Evolutionary conservation across 495 filamentous ascomycete species (phyloP), one percentile per base, ranked within the genome.

Genomic region (Glutinoglossum americanum): DNA sequence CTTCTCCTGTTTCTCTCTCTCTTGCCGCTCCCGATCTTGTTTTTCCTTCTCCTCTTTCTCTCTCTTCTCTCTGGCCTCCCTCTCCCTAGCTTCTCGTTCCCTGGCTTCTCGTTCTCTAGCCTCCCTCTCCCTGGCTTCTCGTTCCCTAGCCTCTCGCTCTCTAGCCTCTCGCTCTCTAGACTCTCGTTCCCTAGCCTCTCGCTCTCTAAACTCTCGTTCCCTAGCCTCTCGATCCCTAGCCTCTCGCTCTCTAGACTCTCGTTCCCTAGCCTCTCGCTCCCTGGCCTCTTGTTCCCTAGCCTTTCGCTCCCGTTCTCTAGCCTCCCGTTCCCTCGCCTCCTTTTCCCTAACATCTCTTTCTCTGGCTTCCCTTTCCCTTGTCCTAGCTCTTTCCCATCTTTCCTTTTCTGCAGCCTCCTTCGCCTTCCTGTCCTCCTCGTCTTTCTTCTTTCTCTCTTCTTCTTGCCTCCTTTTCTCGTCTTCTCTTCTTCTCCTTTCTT

Each of bases 351-450:
- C 57, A 69, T 67, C 51, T 69, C 61, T 62, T 67, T 71, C 49
- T 75, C 70, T 26, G 76, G 63, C 26, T 71, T 58, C 45, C 73
- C 72, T 57, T 72, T 74, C 60, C 74, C 74, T 51, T 74, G 67
- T 51, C 67, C 59, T 77, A 74, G 35, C 70, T 69, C 59, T 77
- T 72, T 0, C 69, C 67, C 65, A 61, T 7, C 72, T 67, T 41
- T 63, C 61, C 1, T 64, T 62, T 54, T 71, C 71, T 17, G 66
- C 71, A 54, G 68, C 70, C 32, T 71, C 69, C 51, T 65, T 66
- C 57, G 64, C 56, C 63, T 63, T 59, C 69, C 70, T 27, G 70
- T 45, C 41, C 3, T 45, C 41, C 19, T 45, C 41, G 4, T 45
- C 41, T 45, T 55, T 44, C 72, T 71, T 56, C 71, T 74, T 60